A percentile compares a stretch with the other conserved stretches of the same genome.
Evolutionary conservation across 495 filamentous ascomycete genomes (phyloP).

Genomic region (Hypomontagnella submonticulosa): DNA sequence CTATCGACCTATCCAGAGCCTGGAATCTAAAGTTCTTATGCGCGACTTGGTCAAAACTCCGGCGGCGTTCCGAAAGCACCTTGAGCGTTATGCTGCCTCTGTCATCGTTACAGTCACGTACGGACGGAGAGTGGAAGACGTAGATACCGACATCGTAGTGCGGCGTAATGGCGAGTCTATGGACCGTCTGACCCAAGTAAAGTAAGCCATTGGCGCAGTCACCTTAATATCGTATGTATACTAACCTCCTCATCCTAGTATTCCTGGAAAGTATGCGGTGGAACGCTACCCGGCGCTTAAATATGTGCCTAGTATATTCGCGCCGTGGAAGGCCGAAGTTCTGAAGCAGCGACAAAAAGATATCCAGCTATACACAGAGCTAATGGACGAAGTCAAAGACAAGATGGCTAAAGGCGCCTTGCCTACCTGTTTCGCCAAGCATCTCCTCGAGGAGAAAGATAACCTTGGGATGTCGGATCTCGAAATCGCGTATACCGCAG

Average conservation of each 20-base stretch:
- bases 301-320: conserved; percentile 62
- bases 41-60: conserved; percentile 57
- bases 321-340: conserved; percentile 67
- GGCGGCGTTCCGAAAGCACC: conserved; percentile 46
- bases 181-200: conserved; percentile 67
- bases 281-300: conserved; percentile 68
- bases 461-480: conserved; percentile 61
- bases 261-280: conserved; percentile 67
- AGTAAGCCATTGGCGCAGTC: conserved; percentile 43
- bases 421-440: conserved; percentile 62
- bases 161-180: conserved; percentile 64
- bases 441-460: conserved; percentile 59
- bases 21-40: conserved; percentile 61
- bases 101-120: conserved; percentile 70
- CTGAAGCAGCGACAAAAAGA: conserved; percentile 62
- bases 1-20: conserved; percentile 66
- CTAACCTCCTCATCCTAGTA: conserved; percentile 41
- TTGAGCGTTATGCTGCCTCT: conserved; percentile 67
- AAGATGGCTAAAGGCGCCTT: conserved; percentile 54
- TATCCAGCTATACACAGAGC: conserved; percentile 60
- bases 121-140: conserved; percentile 65
- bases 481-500: conserved; percentile 67
- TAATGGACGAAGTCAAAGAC: conserved; percentile 62
- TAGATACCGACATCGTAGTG: conserved; percentile 63
- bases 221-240: background rate